Evolutionary conservation across 2,329 filamentous ascomycete genomes (phyloP).

Genomic region (Malbranchea zuffiana): DNA sequence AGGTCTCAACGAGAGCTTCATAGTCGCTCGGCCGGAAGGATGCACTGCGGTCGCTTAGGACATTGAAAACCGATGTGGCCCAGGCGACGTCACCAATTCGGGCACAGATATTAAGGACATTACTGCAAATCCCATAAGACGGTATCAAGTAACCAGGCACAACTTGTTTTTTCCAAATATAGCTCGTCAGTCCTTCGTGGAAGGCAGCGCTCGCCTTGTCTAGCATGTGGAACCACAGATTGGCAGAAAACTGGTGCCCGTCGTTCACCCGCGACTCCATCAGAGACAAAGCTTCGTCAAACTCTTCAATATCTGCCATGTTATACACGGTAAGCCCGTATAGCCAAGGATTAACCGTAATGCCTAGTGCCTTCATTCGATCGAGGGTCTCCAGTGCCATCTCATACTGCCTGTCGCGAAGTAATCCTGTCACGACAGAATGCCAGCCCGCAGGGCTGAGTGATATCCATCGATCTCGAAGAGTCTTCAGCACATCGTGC

Average conservation of each 20-base stretch:
- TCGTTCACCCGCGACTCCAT: conserved; percentile 48
- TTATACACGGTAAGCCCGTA: conserved; percentile 66
- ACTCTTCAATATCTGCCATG: conserved; percentile 59
- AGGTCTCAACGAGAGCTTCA: conserved; percentile 64
- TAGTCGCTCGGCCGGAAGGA: conserved; percentile 58
- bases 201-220: conserved; percentile 57
- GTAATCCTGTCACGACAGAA: conserved; percentile 58
- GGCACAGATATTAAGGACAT: conserved; percentile 62
- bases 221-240: conserved; percentile 61
- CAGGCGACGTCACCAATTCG: conserved; percentile 56
- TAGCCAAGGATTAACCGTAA: conserved; percentile 57
- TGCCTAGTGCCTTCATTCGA: conserved; percentile 48
- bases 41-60: conserved; percentile 49
- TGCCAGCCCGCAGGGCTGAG: conserved; percentile 53
- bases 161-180: conserved; percentile 62
- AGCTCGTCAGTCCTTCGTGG: conserved; percentile 53
- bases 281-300: conserved; percentile 64
- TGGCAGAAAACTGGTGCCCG: conserved; percentile 39
- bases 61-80: conserved; percentile 58
- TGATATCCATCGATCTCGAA: conserved; percentile 56
- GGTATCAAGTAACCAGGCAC: conserved; percentile 49
- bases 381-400: conserved; percentile 62
- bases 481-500: conserved; percentile 54
- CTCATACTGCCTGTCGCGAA: conserved; percentile 76
- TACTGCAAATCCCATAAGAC: conserved; percentile 52